Evolutionary conservation across 306 rosid genomes (phyloP), one percentile per base, ranked within the genome.

Genomic region (Neltuma alba): DNA sequence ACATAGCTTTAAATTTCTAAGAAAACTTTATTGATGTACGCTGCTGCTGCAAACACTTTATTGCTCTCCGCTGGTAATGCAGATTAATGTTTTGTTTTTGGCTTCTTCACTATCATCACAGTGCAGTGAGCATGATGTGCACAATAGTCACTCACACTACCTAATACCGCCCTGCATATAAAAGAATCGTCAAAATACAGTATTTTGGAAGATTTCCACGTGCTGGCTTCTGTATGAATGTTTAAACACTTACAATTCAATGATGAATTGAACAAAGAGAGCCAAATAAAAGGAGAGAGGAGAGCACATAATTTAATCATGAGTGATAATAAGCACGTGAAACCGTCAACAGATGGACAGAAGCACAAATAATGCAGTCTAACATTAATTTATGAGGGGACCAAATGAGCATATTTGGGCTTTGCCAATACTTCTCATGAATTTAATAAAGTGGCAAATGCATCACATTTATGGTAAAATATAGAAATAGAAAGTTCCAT

Each of bases 71-170:
- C 55, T 21, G 70, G 16, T 45, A 28, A 31, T 11, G 37, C 2
- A 68, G 69, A 63, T 80, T 66, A 88, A 72, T 81, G 89, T 69
- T 88, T 77, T 66, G 7, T 16, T 85, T 91, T 89, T n/a, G 97
- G 97, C 88, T 40, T 89, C 92, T 92, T 92, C 85, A 94, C 96
- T 8, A 92, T 89, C 89, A 89, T 89, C 72, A 94, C 88, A 5
- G 89, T 81, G 89, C 94, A 90, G 79, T 83, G 88, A 75, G 97
- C 98, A 77, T 90, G 92, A 80, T 88, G 94, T 45, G 91, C 82
- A 84, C 97, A 94, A 11, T 90, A 90, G 83, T 92, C 98, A 86
- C 98, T 94, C 21, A 92, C 94, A 72, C 97, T 92, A 2, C 93
- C 96, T 11, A 94, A 77, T 38, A 90, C 85, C 21, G 91, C 96